Base-by-base conservation (phyloP, 257 asterid genomes). In the Gentiana straminea region DNA sequence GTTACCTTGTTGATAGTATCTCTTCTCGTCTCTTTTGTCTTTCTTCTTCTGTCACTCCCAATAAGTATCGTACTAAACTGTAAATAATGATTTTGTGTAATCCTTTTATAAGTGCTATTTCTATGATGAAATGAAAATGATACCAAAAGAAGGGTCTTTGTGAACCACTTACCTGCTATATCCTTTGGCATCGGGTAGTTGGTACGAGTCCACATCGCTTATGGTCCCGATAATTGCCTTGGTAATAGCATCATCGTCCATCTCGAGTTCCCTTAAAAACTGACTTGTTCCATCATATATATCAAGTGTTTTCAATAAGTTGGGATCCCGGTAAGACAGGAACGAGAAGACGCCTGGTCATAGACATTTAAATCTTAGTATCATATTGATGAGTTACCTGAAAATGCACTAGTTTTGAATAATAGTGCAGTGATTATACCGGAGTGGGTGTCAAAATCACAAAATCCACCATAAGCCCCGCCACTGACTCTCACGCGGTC, bases 401-500 rank as follows among this genome's bases (percentile, higher is more conserved):
- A 60, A 33, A 4, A 50, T 38, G 62, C 57, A 4, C 13, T 35
- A 60, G 35, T 55, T 52, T 34, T 58, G 24, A 24, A 24, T 24
- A 24, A 41, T 35, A 64, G 60, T 24, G 51, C 50, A 24, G 58
- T 34, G 47, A 62, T 49, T 57, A 38, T 62, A 83, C 99, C 99
- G 66, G 99, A 92, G 66, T 92, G 94, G 35, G 99, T 67, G 78
- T 88, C 97, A 34, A 92, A 88, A 71, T 86, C 89, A 70, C 99
- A 92, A 68, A 92, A 92, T 48, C 97, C 99, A 58, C 99, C 99
- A 80, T 92, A 92, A 50, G 99, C 99, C 69, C 99, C 99, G 51
- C 99, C 99, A 71, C 99, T 92, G 65, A 92, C 99, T 59, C 99
- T 80, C 60, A 88, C 97, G 61, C 95, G 99, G 53, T 92, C 99